Percentiles rank a stretch among this genome's conserved stretches.
Conservation (phyloP, 306 rosid genomes). For the Vigna reflexopilosa region DNA sequence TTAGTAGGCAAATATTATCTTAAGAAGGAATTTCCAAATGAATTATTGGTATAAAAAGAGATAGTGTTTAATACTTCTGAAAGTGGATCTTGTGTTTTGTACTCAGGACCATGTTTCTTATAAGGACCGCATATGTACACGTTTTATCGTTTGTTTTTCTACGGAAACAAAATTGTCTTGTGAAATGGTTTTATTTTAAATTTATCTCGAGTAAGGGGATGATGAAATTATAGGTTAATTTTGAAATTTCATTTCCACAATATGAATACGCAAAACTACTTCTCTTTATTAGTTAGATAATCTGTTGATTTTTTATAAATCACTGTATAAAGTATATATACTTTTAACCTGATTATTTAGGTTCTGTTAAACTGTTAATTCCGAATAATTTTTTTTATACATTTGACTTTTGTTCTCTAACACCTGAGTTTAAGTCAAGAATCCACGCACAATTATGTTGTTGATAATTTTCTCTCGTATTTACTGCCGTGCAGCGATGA, state of each 20-base stretch:
- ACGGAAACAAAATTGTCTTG: not conserved
- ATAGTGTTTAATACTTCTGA: too few relatives aligned
- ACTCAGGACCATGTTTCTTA: not conserved
- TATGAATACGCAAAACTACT: not conserved
- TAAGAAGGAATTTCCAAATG: not conserved
- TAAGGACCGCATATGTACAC: too few relatives aligned
- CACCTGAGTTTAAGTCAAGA: not conserved
- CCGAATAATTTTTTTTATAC: not conserved
- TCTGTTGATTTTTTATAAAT: not conserved
- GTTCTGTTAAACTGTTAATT: constrained; percentile 2
- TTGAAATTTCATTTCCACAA: not conserved
- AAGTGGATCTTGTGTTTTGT: not conserved
- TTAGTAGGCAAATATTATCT: too few relatives aligned
- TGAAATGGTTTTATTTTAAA: not conserved
- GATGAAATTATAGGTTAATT: constrained; percentile 1
- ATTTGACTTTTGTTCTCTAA: not conserved
- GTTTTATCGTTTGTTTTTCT: not conserved
- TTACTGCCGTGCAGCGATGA: constrained; percentile 71
- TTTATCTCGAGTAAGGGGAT: not conserved
- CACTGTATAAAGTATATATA: not conserved
- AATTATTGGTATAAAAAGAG: not conserved
- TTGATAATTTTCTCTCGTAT: constrained; percentile 30
- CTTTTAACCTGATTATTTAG: not conserved
- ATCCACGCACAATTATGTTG: not conserved
- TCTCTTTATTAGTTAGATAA: not conserved